Percentiles rank a stretch among this genome's conserved stretches.
phyloP scores from a whole-genome alignment of 371 early-diverging fungal genomes.

The Sporodiniella umbellata region DNA sequence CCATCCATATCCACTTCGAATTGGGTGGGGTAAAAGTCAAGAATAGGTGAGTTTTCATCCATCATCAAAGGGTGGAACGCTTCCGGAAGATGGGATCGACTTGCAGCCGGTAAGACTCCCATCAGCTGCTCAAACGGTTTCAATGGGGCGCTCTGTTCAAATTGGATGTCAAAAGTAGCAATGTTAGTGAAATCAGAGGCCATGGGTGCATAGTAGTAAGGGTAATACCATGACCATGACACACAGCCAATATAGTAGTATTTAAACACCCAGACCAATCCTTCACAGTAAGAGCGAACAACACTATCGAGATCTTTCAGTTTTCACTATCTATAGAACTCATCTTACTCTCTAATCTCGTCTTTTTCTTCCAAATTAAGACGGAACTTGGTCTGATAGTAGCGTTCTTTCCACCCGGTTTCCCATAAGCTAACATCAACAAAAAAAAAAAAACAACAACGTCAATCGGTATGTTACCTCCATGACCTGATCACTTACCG shows the following conservation, averaged over 20 bases:
- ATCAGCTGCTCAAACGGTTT: conserved; percentile 97
- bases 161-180: conserved; percentile 66
- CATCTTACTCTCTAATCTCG: conserved; percentile 53
- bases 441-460: no score
- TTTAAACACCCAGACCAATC: conserved; percentile 97
- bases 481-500: no score
- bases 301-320: conserved; percentile 44
- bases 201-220: conserved; percentile 98
- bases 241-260: conserved; percentile 96
- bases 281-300: conserved; percentile 91
- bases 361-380: conserved; percentile 64
- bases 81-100: conserved; percentile 78
- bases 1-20: conserved; percentile 97
- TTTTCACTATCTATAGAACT: background rate
- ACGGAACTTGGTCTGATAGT: conserved; percentile 84
- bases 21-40: conserved; percentile 91
- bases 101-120: conserved; percentile 95
- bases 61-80: conserved; percentile 84
- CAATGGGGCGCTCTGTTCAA: conserved; percentile 85
- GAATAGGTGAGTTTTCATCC: conserved; percentile 80
- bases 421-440: conserved; percentile 79
- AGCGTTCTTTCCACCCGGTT: conserved; percentile 86
- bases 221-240: conserved; percentile 99
- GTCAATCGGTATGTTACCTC: no score
- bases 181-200: conserved; percentile 87